phyloP scores from a whole-genome alignment of 2,329 filamentous ascomycete species.

The Aureobasidium zeae region DNA sequence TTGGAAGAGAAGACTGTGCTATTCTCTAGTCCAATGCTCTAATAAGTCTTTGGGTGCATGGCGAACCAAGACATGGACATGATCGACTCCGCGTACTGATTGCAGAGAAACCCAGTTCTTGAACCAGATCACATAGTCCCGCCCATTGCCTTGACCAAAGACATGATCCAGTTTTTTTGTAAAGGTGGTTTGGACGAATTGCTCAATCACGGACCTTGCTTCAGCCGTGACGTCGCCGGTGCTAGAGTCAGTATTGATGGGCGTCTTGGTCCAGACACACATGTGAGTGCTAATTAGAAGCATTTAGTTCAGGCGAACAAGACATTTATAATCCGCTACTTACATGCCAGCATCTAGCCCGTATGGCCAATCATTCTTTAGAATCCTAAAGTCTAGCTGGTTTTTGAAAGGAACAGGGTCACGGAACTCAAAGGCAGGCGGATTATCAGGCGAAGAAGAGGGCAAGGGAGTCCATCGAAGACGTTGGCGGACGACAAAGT shows the following conservation, averaged over 20 bases:
- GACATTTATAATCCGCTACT: too few relatives aligned
- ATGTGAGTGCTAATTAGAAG: too few relatives aligned
- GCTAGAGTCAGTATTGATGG: constrained; percentile 37
- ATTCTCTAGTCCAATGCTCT: constrained; percentile 22
- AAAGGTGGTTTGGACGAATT: constrained; percentile 44
- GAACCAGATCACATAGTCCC: constrained; percentile 51
- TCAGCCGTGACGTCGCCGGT: constrained; percentile 44
- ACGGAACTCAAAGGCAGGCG: constrained; percentile 33
- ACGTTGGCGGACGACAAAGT: constrained; percentile 47
- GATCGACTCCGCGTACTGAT: constrained; percentile 50
- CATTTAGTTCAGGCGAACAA: too few relatives aligned
- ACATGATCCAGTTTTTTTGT: constrained; percentile 32
- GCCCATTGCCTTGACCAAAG: constrained; percentile 22
- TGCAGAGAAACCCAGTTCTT: constrained; percentile 55
- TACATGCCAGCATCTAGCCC: constrained; percentile 47
- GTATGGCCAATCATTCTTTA: constrained; percentile 57
- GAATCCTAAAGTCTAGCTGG: constrained; percentile 45
- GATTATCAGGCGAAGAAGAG: constrained; percentile 11
- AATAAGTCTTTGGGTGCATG: constrained; percentile 35
- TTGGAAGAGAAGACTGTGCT: too few relatives aligned
- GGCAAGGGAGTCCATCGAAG: constrained; percentile 41
- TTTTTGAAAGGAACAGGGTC: constrained; percentile 47
- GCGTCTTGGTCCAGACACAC: constrained; percentile 48
- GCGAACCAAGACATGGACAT: constrained; percentile 47
- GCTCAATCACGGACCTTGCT: constrained; percentile 39